A percentile compares a stretch with the other conserved stretches of the same genome.
Evolutionary conservation across 2,329 filamentous ascomycete species (phyloP).

Genomic region (Niveomyces coronatus): DNA sequence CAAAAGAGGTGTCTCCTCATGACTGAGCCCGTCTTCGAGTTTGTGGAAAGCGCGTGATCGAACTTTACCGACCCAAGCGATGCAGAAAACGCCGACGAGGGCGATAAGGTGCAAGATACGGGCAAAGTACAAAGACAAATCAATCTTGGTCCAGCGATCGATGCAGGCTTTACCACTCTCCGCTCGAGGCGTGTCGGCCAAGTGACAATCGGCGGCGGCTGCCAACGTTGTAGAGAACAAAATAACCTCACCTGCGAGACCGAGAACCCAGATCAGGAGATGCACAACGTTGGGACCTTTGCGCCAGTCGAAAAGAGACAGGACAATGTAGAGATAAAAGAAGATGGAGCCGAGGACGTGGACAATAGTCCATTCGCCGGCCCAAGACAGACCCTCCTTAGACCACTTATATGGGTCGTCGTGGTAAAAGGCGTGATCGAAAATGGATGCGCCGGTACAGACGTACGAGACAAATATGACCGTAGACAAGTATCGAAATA

Average conservation of each 20-base stretch:
- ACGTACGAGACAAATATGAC: slow-evolving; percentile 66
- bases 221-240: slow-evolving; percentile 60
- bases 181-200: slow-evolving; percentile 32
- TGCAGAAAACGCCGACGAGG: slow-evolving; percentile 39
- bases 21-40: slow-evolving; percentile 29
- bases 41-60: slow-evolving; percentile 26
- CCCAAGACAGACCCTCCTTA: slow-evolving; percentile 51
- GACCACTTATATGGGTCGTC: slow-evolving; percentile 29
- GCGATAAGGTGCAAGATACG: slow-evolving; percentile 58
- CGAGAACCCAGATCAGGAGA: slow-evolving; percentile 67
- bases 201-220: slow-evolving; percentile 58
- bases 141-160: slow-evolving; percentile 37
- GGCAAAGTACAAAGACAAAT: slow-evolving; percentile 55
- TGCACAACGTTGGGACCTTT: slow-evolving; percentile 74
- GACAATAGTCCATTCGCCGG: slow-evolving; percentile 67
- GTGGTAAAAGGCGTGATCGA: slow-evolving; percentile 56
- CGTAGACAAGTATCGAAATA: slow-evolving; percentile 67
- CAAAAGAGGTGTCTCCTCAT: slow-evolving; percentile 57
- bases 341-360: slow-evolving; percentile 79
- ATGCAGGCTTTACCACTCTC: slow-evolving; percentile 20
- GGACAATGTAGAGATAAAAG: slow-evolving; percentile 74
- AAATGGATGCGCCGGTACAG: slow-evolving; percentile 62
- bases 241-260: slow-evolving; percentile 60
- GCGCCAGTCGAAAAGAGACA: slow-evolving; percentile 76
- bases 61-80: slow-evolving; percentile 31